These are phyloP conservation scores for Xylaria sp. DNA, from an alignment of 2,329 filamentous ascomycete genomes.

Conservation along the genomic window DNA sequence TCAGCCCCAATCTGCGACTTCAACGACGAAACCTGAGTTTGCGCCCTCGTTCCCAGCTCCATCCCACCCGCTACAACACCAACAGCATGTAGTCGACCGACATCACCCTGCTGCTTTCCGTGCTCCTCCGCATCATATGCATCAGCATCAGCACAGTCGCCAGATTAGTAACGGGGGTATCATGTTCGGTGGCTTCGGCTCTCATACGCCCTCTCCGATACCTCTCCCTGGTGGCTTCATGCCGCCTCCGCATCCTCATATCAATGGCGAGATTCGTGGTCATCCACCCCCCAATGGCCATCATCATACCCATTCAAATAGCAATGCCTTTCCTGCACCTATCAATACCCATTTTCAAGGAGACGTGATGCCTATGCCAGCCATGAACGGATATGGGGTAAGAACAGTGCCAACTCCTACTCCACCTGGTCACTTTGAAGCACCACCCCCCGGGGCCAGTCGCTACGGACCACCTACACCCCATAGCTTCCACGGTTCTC, in stretches of 20 bases:
- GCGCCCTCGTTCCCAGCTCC: constrained; percentile 36
- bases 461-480: constrained; percentile 65
- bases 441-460: constrained; percentile 48
- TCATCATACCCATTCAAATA: constrained; percentile 45
- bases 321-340: constrained; percentile 44
- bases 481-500: constrained; percentile 71
- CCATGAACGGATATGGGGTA: constrained; percentile 42
- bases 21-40: constrained; percentile 38
- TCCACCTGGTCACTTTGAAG: constrained; percentile 48
- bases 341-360: constrained; percentile 45
- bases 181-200: constrained; percentile 66
- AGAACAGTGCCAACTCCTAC: constrained; percentile 40
- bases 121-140: constrained; percentile 44
- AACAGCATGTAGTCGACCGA: constrained; percentile 38
- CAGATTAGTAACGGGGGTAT: constrained; percentile 66
- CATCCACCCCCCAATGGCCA: constrained; percentile 43
- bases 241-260: constrained; percentile 54
- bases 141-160: constrained; percentile 54
- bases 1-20: constrained; percentile 42
- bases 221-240: constrained; percentile 60
- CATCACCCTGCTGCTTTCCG: constrained; percentile 38
- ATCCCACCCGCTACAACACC: constrained; percentile 39
- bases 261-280: constrained; percentile 44
- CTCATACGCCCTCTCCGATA: constrained; percentile 67
- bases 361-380: constrained; percentile 43